Conservation (phyloP, 1,284 basidiomycete species). For the Cystobasidiaceae sp. region DNA sequence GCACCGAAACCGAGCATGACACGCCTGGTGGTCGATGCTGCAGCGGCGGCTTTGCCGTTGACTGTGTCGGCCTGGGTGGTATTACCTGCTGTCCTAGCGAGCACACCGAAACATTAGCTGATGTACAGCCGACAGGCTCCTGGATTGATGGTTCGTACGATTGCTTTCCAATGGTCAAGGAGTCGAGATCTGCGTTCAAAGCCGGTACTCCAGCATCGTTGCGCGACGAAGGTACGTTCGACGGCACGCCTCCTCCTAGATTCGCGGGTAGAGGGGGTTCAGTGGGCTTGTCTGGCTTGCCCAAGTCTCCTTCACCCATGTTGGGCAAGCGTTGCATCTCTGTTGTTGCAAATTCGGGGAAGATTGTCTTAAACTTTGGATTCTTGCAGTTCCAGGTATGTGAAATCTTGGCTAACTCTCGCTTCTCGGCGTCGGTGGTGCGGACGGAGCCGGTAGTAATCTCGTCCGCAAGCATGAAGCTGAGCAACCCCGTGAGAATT, state of each 20-base stretch:
- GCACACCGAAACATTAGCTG: not conserved
- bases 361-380: conserved; percentile 39
- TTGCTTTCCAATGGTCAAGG: too few relatives aligned
- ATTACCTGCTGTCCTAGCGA: conserved; percentile 6
- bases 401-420: conserved; percentile 13
- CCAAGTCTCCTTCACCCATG: conserved; percentile 36
- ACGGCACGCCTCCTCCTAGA: too few relatives aligned
- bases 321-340: conserved; percentile 36
- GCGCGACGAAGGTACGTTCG: too few relatives aligned
- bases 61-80: not conserved
- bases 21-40: not conserved
- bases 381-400: conserved; percentile 35
- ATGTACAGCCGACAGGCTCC: too few relatives aligned
- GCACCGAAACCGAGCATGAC: conserved; percentile 13
- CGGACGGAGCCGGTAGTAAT: conserved; percentile 39
- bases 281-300: conserved; percentile 30
- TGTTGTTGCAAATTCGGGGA: conserved; percentile 38
- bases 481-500: conserved; percentile 41
- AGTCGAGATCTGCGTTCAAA: not conserved
- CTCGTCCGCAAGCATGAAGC: conserved; percentile 42
- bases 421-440: conserved; percentile 29
- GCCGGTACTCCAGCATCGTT: not conserved
- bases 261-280: conserved; percentile 15
- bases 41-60: not conserved
- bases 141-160: too few relatives aligned